Base-by-base conservation (phyloP, 1,284 basidiomycete genomes). In the Paramarasmius palmivorus region DNA sequence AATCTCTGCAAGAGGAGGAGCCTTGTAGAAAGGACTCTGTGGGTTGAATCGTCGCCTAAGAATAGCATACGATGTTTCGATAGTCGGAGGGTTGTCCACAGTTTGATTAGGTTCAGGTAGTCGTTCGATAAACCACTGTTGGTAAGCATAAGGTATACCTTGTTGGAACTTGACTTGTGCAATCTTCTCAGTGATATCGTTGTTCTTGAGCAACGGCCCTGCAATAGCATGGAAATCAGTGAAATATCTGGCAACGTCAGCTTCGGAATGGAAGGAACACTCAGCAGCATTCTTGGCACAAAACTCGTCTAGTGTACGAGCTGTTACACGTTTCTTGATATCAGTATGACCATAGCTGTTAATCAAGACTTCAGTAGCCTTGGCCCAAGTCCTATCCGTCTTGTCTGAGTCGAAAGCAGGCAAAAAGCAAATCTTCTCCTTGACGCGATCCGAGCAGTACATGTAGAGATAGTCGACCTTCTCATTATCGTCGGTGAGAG, bases 111-210 rank as follows among this genome's bases (percentile, higher is more conserved):
- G 29, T 19, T 52, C 47, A 0, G 60, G 60, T 0, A 57, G 34
- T 17, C 51, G 37, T 4, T 29, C 35, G 1, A 35, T 19, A 38
- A 62, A 62, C 57, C 61, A 58, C 1, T 59, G 56, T 12, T 60
- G 56, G 20, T 56, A 39, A 2, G 2, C 4, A 2, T 17, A 10
- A 1, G 59, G 56, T 15, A 60, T 32, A 0, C 59, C 55, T 0
- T 20, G n/a, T 23, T 59, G 22, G 36, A 62, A 62, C 41, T 54
- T 57, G 10, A 22, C 53, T 22, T 57, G 50, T 26, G 41, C 42
- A 10, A 51, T 8, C 6, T 37, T 36, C 2, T 41, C 10, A 2
- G 50, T 57, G 20, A 59, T 54, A 3, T 25, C 14, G 5, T 29
- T 14, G 12, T 38, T 39, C 48, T 60, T 60, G 20, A 57, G 19